Conservation (phyloP, 257 asterid genomes). For the Oldenlandia corymbosa region DNA sequence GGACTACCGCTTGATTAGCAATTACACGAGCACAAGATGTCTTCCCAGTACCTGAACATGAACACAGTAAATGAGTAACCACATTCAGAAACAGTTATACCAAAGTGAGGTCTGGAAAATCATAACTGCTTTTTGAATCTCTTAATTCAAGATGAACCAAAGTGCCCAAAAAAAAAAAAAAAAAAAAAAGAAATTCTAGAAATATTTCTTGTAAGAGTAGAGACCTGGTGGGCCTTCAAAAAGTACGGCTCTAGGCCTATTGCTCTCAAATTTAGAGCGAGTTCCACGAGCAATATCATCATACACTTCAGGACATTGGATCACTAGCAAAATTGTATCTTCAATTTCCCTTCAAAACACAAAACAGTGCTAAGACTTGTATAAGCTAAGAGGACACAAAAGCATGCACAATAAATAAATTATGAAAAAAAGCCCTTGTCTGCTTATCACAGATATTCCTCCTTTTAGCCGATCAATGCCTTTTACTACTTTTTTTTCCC, state of each 20-base stretch:
- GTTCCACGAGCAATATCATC: slow-evolving; percentile 96
- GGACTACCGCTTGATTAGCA: slow-evolving; percentile 79
- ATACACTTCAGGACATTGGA: slow-evolving; percentile 89
- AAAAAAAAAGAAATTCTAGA: background rate
- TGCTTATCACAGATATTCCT: background rate
- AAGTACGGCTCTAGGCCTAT: slow-evolving; percentile 91
- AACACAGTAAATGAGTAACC: slow-evolving; percentile 18
- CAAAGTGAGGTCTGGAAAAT: too few species aligned
- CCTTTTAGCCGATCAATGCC: background rate
- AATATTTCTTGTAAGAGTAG: slow-evolving; percentile 17
- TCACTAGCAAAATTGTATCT: slow-evolving; percentile 83
- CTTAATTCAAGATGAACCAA: too few species aligned
- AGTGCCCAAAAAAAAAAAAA: too few species aligned
- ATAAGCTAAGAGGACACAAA: too few species aligned
- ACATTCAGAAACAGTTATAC: background rate
- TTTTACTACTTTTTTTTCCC: background rate
- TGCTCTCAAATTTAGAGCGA: slow-evolving; percentile 89
- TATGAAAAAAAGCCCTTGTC: background rate
- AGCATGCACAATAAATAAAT: background rate
- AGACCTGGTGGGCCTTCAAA: slow-evolving; percentile 99
- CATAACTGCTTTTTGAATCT: background rate
- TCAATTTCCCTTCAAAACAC: slow-evolving; percentile 59
- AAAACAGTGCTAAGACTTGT: slow-evolving; percentile 14
- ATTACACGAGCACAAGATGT: slow-evolving; percentile 98
- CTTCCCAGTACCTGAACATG: slow-evolving; percentile 89